Evolutionary conservation across 2,329 filamentous ascomycete species (phyloP).

Genomic region (Colletotrichum sidae): DNA sequence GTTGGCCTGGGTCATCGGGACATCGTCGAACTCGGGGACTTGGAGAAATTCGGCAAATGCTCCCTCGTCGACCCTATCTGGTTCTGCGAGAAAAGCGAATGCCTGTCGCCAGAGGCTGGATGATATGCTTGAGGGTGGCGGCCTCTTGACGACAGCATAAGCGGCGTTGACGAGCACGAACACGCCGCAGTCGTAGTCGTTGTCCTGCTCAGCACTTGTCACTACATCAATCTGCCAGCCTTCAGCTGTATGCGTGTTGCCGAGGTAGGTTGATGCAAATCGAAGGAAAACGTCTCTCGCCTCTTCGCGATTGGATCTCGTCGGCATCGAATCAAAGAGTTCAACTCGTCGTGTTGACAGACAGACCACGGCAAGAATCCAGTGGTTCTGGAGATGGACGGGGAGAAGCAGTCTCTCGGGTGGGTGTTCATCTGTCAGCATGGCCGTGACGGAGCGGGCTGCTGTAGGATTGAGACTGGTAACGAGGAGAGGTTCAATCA

Average conservation of each 20-base stretch:
- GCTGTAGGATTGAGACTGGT: background rate
- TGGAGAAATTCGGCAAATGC: constrained; percentile 8
- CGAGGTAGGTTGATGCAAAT: constrained; percentile 3
- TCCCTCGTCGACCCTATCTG: background rate
- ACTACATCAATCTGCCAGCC: background rate
- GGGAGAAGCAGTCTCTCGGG: constrained; percentile 4
- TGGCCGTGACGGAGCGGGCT: background rate
- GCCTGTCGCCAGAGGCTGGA: constrained; percentile 3
- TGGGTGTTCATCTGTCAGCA: background rate
- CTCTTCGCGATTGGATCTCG: background rate
- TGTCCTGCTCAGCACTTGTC: constrained; percentile 1
- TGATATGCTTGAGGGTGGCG: background rate
- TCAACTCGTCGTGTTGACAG: background rate
- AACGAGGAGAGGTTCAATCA: background rate
- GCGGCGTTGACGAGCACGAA: constrained; percentile 1
- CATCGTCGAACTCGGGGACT: background rate
- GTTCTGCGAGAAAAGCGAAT: constrained; percentile 2
- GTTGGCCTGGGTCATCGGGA: background rate
- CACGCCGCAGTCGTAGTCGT: constrained; percentile 9
- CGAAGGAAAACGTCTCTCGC: constrained; percentile 2
- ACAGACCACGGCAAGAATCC: background rate
- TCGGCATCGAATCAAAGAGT: constrained; percentile 9
- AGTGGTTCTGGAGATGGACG: constrained; percentile 8
- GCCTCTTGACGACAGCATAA: background rate
- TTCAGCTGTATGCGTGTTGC: background rate